Conservation (phyloP, 2,329 filamentous ascomycete genomes). For the Paracoccidioides brasiliensis region DNA sequence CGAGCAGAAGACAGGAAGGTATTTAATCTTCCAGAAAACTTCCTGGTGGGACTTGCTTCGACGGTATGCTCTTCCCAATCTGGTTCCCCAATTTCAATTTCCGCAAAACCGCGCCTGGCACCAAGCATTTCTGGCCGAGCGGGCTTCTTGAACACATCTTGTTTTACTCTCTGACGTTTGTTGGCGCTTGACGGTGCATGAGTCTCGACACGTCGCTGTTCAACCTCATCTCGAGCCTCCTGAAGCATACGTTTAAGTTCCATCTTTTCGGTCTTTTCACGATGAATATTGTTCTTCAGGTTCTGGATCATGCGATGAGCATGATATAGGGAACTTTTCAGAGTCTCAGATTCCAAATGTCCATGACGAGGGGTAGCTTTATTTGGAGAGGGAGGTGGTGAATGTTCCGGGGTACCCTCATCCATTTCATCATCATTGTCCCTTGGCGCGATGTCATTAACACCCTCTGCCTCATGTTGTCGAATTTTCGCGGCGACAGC, state of each 20-base stretch:
- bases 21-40: constrained; percentile 19
- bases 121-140: constrained; percentile 61
- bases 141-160: constrained; percentile 65
- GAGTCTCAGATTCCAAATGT: constrained; percentile 84
- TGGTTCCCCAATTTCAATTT: constrained; percentile 65
- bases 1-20: not conserved
- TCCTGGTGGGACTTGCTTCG: constrained; percentile 43
- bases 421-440: constrained; percentile 53
- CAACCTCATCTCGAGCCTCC: constrained; percentile 85
- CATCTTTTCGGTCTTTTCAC: constrained; percentile 96
- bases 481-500: constrained; percentile 65
- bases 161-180: constrained; percentile 49
- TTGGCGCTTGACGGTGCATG: constrained; percentile 27
- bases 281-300: constrained; percentile 84
- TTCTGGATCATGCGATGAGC: constrained; percentile 95
- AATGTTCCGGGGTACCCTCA: constrained; percentile 70
- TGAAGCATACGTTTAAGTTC: constrained; percentile 91
- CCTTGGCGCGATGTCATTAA: constrained; percentile 47
- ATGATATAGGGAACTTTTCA: constrained; percentile 87
- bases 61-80: constrained; percentile 80
- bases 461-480: constrained; percentile 49
- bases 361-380: constrained; percentile 86
- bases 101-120: constrained; percentile 60
- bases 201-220: constrained; percentile 45
- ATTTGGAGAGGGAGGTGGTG: constrained; percentile 76